Base-by-base conservation (phyloP, 2,329 filamentous ascomycete species). In the Ophidiomyces ophidiicola region DNA sequence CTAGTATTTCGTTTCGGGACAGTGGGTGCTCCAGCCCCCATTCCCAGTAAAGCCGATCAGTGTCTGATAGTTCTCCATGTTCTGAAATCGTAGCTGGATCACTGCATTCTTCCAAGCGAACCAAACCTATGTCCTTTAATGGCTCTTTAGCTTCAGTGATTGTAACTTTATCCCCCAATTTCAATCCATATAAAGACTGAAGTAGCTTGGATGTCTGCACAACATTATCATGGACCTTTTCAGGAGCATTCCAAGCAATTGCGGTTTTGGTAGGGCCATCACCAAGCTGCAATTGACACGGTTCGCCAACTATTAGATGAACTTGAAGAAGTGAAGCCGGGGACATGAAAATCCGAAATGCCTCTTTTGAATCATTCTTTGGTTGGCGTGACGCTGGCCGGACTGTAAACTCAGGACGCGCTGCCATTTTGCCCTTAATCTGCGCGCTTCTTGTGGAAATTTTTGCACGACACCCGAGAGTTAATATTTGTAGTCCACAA, bases 191-290 rank as follows among this genome's bases (percentile, higher is more conserved):
- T 5, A 75, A 71, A 24, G 82, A 78, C 46, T 82, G 79, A 39
- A 92, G 74, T 4, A 75, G 68, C 46, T 82, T 78, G 15, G 82
- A 78, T 64, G 83, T 74, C 66, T 87, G 71, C 35, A 82, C 66
- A 41, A 84, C 69, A 46, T 78, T 72, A 48, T 74, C 75, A 52
- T 77, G 72, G 48, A 84, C 65, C 50, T 78, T 76, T 55, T 78
- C 66, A 4, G 66, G 54, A 3, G 74, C 71, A 28, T 67, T 61
- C 76, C 76, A 81, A 7, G 72, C 75, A 49, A 80, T 69, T n/a
- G 72, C 77, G 36, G 68, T 66, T 32, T 68, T 72, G n/a, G 60
- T 56, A 7, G 54, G 46, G 15, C 26, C 53, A 10, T 12, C 56
- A 3, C 51, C 48, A 26, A 53, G 42, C 25, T 52, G 52, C 30